Percentiles rank a stretch among this genome's conserved stretches.
phyloP scores from a whole-genome alignment of 208 protist species.

The Angomonas desouzai region DNA sequence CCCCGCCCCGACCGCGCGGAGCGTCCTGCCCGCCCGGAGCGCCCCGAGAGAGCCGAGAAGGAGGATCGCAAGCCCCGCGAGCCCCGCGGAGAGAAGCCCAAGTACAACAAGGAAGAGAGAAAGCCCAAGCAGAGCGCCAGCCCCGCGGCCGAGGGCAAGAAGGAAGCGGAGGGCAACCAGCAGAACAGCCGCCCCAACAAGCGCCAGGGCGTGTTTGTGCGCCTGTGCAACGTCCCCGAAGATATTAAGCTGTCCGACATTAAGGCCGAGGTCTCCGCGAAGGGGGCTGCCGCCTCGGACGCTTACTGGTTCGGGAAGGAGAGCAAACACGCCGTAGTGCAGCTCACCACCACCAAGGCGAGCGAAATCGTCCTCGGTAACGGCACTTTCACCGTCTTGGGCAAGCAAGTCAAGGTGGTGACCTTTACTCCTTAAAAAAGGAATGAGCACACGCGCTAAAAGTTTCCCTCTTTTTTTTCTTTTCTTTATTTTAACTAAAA shows the following conservation, averaged over 20 bases:
- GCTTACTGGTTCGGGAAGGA: slow-evolving; percentile 66
- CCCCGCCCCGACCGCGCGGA: background rate
- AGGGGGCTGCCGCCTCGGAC: slow-evolving; percentile 29
- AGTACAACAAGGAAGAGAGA: slow-evolving; percentile 7
- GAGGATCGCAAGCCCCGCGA: background rate
- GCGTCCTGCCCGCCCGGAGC: no score
- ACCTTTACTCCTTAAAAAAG: background rate
- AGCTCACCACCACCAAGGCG: slow-evolving; percentile 23
- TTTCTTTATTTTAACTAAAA: no score
- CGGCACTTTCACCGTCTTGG: background rate
- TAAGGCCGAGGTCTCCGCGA: slow-evolving; percentile 22
- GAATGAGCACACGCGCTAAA: background rate
- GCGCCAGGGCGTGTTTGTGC: slow-evolving; percentile 30
- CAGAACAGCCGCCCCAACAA: slow-evolving; percentile 11
- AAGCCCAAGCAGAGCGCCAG: background rate
- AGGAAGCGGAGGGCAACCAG: slow-evolving; percentile 21
- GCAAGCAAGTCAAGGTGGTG: slow-evolving; percentile 5
- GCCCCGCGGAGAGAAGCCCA: background rate
- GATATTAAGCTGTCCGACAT: slow-evolving; percentile 61
- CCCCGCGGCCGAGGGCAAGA: slow-evolving; percentile 1
- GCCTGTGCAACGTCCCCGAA: slow-evolving; percentile 56
- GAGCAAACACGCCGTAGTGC: slow-evolving; percentile 51
- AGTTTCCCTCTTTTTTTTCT: no score
- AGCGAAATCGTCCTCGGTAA: background rate
- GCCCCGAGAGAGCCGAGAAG: no score